Conservation (phyloP, 202 grass and related monocot species). For the Elaeis oleifera region DNA sequence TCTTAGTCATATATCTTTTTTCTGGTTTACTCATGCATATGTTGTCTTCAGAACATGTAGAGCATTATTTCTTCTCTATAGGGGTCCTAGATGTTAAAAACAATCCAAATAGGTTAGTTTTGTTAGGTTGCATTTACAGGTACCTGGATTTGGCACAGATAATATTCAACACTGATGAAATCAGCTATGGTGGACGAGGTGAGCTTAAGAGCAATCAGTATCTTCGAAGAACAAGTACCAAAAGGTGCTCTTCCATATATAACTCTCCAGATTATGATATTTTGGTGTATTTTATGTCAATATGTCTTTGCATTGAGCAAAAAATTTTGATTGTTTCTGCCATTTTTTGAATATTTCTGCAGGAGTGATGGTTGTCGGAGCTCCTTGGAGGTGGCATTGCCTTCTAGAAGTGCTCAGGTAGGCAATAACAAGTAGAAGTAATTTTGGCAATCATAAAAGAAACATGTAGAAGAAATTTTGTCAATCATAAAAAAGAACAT, state of each 20-base stretch:
- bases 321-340: background rate
- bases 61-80: too few species aligned
- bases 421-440: slow-evolving; percentile 14
- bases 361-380: slow-evolving; percentile 70
- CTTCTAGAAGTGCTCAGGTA: slow-evolving; percentile 95
- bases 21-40: too few species aligned
- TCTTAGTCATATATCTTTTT: too few species aligned
- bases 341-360: background rate
- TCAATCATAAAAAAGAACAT: slow-evolving; percentile 1
- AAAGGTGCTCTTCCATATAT: slow-evolving; percentile 40
- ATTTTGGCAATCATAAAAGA: slow-evolving; percentile 9
- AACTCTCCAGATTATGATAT: too few species aligned
- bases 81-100: too few species aligned
- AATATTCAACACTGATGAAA: slow-evolving; percentile 78
- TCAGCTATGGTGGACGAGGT: slow-evolving; percentile 66
- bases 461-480: background rate
- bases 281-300: too few species aligned
- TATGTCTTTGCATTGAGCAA: too few species aligned
- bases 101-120: too few species aligned
- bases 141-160: slow-evolving; percentile 34
- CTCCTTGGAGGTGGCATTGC: slow-evolving; percentile 68
- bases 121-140: too few species aligned
- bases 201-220: slow-evolving; percentile 48
- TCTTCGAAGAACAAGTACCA: slow-evolving; percentile 49
- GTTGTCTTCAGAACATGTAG: too few species aligned